Base-by-base conservation (phyloP, 345 rosid genomes). In the Bruguiera gymnorhiza region DNA sequence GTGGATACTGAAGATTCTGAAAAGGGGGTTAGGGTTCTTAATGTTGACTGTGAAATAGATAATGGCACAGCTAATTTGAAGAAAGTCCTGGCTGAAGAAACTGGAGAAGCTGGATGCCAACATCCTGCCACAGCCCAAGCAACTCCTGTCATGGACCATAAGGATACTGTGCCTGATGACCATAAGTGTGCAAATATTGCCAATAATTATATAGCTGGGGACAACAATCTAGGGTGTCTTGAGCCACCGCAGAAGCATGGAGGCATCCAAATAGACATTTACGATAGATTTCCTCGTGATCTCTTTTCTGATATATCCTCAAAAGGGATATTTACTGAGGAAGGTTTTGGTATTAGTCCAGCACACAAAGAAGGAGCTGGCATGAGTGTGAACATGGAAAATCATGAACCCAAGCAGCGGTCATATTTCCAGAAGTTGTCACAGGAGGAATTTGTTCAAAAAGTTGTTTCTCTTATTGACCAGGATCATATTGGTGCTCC, bases 351-450 rank as follows among this genome's bases (percentile, higher is more conserved):
- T 77, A 66, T 68, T 74, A 62, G 61, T 64, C 80, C 73, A 24
- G 52, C 78, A 65, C 84, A 73, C 73, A 81, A 79, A 55, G 88
- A 86, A 77, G 89, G 89, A 82, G 81, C 86, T 78, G 90, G 89
- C 16, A 71, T 86, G 72, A 90, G 97, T 69, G 74, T 93, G 76
- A 84, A 87, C 79, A 66, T 88, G 87, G 83, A 84, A 81, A 87
- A 86, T 79, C 87, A 71, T 69, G 93, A 93, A 52, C 97, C 89
- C 52, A 93, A 89, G 78, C 87, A 32, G 70, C 87, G 97, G 97
- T 93, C 98, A 1, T 90, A 87, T 73, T 90, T 90, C 80, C 97
- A 81, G 75, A 86, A 89, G 76, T 77, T 90, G 85, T 97, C 92
- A 23, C 87, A 84, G 26, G 91, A 80, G 48, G 92, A 85, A 63